Evolutionary conservation across 768 basidiomycete genomes (phyloP), one percentile per base, ranked within the genome.

Genomic region (Tremella yokohamensis): DNA sequence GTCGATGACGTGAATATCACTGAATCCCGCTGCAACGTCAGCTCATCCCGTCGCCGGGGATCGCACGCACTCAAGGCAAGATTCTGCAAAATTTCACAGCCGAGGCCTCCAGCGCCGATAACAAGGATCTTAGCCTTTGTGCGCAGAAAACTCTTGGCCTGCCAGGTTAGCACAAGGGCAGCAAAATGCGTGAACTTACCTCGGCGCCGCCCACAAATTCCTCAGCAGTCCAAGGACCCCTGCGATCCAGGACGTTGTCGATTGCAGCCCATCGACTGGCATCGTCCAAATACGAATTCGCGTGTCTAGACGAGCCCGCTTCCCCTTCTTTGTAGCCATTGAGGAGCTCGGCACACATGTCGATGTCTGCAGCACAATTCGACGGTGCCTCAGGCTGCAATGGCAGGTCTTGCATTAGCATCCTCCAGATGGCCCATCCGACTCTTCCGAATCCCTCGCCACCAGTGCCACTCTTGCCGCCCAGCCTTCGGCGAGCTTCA

Each of bases 1-100:
- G 81, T 99, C 96, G 74, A 99, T 98, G 60, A 99, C 93, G 81
- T 97, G 91, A 65, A 98, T 96, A 71, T 98, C 89, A 78, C 88
- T 89, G 85, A 98, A 99, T 22, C 96, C 96, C 45, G 90, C 77
- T 78, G 44, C 2, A 38, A n/a, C 11, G 50, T 56, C 25, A 58
- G 39, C 37, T 38, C 19, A 20, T 24, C 2, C 26, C 20, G 25
- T 18, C 38, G 38, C 37, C 40, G 25, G 24, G 34, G 12, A 38
- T 3, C n/a, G 1, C 3, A 74, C 77, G 51, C 37, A 78, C 77
- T 88, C 65, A 98, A 79, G 20, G 96, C 94, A 50, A 99, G 83
- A 78, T 98, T 96, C 59, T 93, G 89, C 40, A 99, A 82, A 65
- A 98, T 98, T 81, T 99, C 96, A 78, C 80, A 99, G 11, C 96